Conservation (phyloP, 139 green algal species). For the Coelastrella sp. region DNA sequence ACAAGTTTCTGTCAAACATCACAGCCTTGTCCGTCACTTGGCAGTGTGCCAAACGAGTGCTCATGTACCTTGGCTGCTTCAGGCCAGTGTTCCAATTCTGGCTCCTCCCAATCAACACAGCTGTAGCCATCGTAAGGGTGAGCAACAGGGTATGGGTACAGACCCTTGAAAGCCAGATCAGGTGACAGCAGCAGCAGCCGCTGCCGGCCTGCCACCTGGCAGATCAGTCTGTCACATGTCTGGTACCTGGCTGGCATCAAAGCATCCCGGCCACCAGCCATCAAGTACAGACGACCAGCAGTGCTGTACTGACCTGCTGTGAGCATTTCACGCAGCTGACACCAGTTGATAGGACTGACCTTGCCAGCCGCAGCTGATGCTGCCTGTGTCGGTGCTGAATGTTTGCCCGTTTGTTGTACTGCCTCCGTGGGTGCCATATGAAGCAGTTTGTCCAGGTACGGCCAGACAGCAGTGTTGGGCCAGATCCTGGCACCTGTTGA, state of each 20-base stretch:
- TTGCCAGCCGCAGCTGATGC: too few relatives aligned
- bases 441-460: constrained; percentile 16
- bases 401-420: background rate
- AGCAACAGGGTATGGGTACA: constrained; percentile 82
- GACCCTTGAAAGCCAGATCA: constrained; percentile 58
- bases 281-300: constrained; percentile 51
- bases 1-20: too few relatives aligned
- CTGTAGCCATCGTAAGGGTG: constrained; percentile 84
- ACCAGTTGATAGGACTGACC: constrained; percentile 38
- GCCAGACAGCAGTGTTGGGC: constrained; percentile 7
- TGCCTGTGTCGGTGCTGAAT: background rate
- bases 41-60: too few relatives aligned
- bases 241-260: constrained; percentile 70
- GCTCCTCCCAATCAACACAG: constrained; percentile 76
- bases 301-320: constrained; percentile 4
- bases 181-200: constrained; percentile 76
- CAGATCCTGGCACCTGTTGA: background rate
- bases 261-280: constrained; percentile 51
- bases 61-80: constrained; percentile 15
- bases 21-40: too few relatives aligned
- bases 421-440: constrained; percentile 3
- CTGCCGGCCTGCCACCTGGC: constrained; percentile 69
- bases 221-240: constrained; percentile 34
- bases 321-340: constrained; percentile 32
- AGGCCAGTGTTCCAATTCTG: constrained; percentile 50